Conservation (phyloP, 1,284 basidiomycete genomes). For the Puccinia coronata region DNA sequence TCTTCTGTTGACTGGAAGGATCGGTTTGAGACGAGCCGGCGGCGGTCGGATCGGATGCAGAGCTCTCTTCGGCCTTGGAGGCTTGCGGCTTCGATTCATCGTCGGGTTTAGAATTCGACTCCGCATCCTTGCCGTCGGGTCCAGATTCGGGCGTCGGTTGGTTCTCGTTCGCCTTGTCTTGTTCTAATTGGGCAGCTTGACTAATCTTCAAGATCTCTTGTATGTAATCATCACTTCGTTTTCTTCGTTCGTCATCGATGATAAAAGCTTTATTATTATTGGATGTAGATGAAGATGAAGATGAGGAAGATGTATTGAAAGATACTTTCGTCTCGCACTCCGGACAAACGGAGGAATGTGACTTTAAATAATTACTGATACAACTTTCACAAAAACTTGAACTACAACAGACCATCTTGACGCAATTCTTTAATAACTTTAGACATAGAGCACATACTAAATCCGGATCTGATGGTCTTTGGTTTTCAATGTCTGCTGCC, state of each 20-base stretch:
- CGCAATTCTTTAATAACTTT: slow-evolving; percentile 82
- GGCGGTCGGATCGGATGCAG: not conserved
- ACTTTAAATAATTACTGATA: slow-evolving; percentile 83
- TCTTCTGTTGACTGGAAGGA: slow-evolving; percentile 3
- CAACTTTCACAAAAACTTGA: slow-evolving; percentile 92
- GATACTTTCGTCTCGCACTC: slow-evolving; percentile 73
- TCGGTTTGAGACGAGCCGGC: not conserved
- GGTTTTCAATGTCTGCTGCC: slow-evolving; percentile 78
- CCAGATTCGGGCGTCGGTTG: not conserved
- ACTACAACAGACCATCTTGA: slow-evolving; percentile 86
- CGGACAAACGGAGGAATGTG: slow-evolving; percentile 88
- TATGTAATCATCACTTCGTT: slow-evolving; percentile 76
- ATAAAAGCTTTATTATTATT: slow-evolving; percentile 71
- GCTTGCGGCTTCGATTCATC: not conserved
- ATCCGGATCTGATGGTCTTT: slow-evolving; percentile 71
- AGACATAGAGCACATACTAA: slow-evolving; percentile 84
- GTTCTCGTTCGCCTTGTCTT: slow-evolving; percentile 10
- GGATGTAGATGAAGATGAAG: slow-evolving; percentile 61
- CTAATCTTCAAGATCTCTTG: slow-evolving; percentile 79
- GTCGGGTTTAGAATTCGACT: not conserved
- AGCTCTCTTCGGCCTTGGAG: not conserved
- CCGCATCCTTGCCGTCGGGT: not conserved
- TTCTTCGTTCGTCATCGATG: slow-evolving; percentile 74
- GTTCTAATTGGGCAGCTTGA: slow-evolving; percentile 64
- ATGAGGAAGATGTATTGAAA: slow-evolving; percentile 16